A percentile compares a stretch with the other conserved stretches of the same genome.
Evolutionary conservation across 192 early-diverging fungal genomes (phyloP).

Genomic region (Entophlyctis luteolus): DNA sequence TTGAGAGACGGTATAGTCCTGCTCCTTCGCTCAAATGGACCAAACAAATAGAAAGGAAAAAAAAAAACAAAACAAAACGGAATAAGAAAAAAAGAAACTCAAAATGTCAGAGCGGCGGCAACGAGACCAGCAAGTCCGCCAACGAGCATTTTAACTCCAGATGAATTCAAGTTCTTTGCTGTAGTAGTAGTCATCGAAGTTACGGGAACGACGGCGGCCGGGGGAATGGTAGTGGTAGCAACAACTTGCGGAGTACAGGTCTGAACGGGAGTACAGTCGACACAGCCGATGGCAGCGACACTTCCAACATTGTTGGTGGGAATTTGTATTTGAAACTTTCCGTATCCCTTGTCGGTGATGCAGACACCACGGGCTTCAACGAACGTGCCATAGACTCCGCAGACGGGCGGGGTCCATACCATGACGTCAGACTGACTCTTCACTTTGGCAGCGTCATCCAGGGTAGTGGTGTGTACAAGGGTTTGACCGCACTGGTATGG

Average conservation of each 20-base stretch:
- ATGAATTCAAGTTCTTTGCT: too few relatives aligned
- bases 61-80: too few relatives aligned
- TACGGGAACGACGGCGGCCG: neutral
- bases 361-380: conserved; percentile 2
- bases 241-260: neutral
- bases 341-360: neutral
- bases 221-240: neutral
- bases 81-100: neutral
- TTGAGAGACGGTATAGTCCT: neutral
- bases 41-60: too few relatives aligned
- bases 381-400: neutral
- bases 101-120: neutral
- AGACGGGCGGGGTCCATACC: neutral
- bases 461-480: conserved; percentile 11
- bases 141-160: too few relatives aligned
- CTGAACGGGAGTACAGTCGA: too few relatives aligned
- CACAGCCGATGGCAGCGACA: too few relatives aligned
- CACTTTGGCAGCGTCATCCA: conserved; percentile 9
- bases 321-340: neutral
- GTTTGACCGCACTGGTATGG: conserved; percentile 30
- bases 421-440: neutral
- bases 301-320: too few relatives aligned
- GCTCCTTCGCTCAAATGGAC: neutral
- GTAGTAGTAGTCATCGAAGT: neutral
- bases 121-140: neutral